phyloP scores from a whole-genome alignment of 805 yeast genomes.

The Saturnispora hagleri region DNA sequence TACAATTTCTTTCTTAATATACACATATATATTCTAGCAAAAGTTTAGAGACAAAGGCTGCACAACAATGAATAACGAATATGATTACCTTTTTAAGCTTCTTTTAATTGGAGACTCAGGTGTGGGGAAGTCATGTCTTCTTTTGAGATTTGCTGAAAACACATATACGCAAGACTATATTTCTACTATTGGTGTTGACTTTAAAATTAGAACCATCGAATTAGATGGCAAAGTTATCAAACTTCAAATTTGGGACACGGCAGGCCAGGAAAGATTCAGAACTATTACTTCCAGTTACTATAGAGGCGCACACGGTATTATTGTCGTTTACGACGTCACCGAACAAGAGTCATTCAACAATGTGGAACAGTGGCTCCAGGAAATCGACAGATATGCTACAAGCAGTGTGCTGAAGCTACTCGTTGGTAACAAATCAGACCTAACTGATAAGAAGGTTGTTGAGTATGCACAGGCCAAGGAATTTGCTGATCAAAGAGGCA shows the following conservation, averaged over 20 bases:
- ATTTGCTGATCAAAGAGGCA: conserved; percentile 90
- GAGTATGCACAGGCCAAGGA: conserved; percentile 95
- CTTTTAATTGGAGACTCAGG: conserved; percentile 97
- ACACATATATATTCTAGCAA: not conserved
- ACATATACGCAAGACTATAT: conserved; percentile 95
- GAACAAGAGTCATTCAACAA: conserved; percentile 94
- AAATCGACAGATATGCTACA: conserved; percentile 95
- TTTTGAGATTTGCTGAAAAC: conserved; percentile 93
- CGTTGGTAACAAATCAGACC: conserved; percentile 95
- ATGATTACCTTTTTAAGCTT: conserved; percentile 94
- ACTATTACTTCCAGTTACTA: conserved; percentile 95
- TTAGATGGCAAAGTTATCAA: conserved; percentile 95
- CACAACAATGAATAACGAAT: conserved; percentile 71
- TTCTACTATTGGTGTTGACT: conserved; percentile 96
- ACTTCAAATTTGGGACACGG: conserved; percentile 98
- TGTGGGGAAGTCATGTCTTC: conserved; percentile 93
- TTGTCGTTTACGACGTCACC: conserved; percentile 95
- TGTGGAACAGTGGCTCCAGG: conserved; percentile 97
- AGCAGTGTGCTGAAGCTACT: conserved; percentile 93
- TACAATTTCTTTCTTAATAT: not conserved
- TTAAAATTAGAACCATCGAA: conserved; percentile 81
- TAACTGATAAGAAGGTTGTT: conserved; percentile 88
- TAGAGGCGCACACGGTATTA: conserved; percentile 98
- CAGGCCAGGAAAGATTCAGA: conserved; percentile 97
- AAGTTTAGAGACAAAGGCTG: not conserved